Evolutionary conservation across 148 eudicot species (phyloP).

Genomic region (Polygonum maritimum): DNA sequence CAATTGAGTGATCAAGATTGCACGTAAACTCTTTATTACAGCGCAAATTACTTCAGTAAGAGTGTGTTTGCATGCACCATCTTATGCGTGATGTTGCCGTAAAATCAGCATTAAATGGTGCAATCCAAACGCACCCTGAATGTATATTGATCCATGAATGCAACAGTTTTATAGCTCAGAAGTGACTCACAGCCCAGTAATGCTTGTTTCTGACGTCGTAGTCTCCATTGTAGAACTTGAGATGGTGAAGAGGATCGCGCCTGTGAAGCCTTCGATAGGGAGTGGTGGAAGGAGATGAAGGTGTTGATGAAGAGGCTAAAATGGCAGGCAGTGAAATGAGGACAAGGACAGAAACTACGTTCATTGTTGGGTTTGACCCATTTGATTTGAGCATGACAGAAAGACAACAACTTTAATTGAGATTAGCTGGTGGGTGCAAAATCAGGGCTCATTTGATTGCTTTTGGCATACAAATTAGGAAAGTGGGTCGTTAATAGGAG

Average conservation of each 20-base stretch:
- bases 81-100: no score
- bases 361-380: conserved; percentile 6
- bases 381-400: conserved; percentile 30
- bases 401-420: not conserved
- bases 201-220: conserved; percentile 53
- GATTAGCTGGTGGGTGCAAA: not conserved
- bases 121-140: no score
- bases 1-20: not conserved
- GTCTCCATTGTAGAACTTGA: conserved; percentile 37
- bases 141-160: not conserved
- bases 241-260: conserved; percentile 40
- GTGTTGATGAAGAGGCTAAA: conserved; percentile 1
- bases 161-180: not conserved
- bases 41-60: not conserved
- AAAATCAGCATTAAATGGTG: no score
- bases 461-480: conserved; percentile 9
- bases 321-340: not conserved
- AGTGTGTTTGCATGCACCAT: no score
- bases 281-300: conserved; percentile 2
- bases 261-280: conserved; percentile 20
- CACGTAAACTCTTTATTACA: not conserved
- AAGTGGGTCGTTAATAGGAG: conserved; percentile 5
- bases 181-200: conserved; percentile 77
- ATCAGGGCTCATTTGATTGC: not conserved
- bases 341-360: not conserved